phyloP scores from a whole-genome alignment of 2,329 filamentous ascomycete species.

The Trichophyton schoenleinii region DNA sequence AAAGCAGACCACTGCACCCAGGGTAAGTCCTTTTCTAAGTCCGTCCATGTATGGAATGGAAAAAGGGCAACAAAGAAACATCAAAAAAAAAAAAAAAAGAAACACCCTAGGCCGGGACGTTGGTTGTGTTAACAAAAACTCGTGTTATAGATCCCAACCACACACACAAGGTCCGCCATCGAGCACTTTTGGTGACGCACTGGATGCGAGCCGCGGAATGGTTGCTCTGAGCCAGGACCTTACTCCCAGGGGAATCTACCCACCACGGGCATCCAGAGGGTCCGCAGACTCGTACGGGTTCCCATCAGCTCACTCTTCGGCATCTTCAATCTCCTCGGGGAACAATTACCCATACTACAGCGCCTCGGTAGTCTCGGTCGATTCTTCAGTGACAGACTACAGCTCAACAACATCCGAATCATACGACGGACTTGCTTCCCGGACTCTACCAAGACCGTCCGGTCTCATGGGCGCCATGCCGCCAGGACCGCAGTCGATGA shows the following conservation, averaged over 20 bases:
- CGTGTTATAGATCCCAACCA: conserved; percentile 14
- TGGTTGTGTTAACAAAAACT: not conserved
- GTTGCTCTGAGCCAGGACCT: conserved; percentile 86
- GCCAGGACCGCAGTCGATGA: conserved; percentile 89
- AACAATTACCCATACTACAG: conserved; percentile 79
- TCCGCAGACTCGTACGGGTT: conserved; percentile 86
- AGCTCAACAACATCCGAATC: conserved; percentile 75
- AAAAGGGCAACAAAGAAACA: not conserved
- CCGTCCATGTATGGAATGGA: too few species aligned
- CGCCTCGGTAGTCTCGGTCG: conserved; percentile 55
- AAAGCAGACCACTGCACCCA: conserved; percentile 63
- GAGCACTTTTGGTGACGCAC: conserved; percentile 55
- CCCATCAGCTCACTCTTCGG: conserved; percentile 75
- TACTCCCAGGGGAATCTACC: conserved; percentile 82
- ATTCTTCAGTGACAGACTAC: conserved; percentile 81
- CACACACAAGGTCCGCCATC: conserved; percentile 41
- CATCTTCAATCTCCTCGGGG: conserved; percentile 79
- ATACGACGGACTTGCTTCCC: conserved; percentile 64
- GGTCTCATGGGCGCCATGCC: conserved; percentile 54
- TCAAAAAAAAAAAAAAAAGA: not conserved
- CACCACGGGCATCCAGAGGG: conserved; percentile 51
- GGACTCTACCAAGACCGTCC: conserved; percentile 70
- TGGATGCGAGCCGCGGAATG: conserved; percentile 91
- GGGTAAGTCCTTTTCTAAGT: conserved; percentile 49
- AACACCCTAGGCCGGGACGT: not conserved